Conservation (phyloP, 805 yeast species). For the Ogataea chonburiensis region DNA sequence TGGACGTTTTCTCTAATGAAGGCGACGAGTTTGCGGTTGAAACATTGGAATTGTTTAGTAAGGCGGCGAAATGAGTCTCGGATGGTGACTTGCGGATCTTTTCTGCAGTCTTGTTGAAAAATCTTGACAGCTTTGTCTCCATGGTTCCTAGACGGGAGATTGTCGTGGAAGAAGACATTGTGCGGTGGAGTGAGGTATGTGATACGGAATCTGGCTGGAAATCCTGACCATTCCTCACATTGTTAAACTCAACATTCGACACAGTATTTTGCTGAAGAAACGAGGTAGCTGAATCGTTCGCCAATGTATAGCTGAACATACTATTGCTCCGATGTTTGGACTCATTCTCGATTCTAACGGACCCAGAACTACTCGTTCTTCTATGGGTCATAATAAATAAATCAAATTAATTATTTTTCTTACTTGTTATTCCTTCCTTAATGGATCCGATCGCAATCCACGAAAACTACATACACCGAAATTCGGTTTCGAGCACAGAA, state of each 20-base stretch:
- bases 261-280: constrained; percentile 24
- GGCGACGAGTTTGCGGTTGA: constrained; percentile 9
- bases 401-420: constrained; percentile 1
- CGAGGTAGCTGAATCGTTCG: constrained; percentile 20
- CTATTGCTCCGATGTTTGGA: constrained; percentile 14
- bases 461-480: constrained; percentile 25
- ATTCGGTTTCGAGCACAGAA: constrained; percentile 5
- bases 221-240: constrained; percentile 26
- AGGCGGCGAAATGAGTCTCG: constrained; percentile 7
- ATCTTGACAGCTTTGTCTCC: constrained; percentile 26
- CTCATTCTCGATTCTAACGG: constrained; percentile 2
- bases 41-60: constrained; percentile 1
- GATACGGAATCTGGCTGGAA: constrained; percentile 3
- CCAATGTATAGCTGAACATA: constrained; percentile 13
- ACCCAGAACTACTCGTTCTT: constrained; percentile 8
- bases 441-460: constrained; percentile 25
- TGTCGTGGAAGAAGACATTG: constrained; percentile 25
- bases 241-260: constrained; percentile 36
- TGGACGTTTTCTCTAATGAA: constrained; percentile 9
- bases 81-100: constrained; percentile 24
- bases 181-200: constrained; percentile 17
- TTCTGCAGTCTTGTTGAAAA: constrained; percentile 22
- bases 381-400: constrained; percentile 4
- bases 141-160: constrained; percentile 21
- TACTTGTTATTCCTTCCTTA: constrained; percentile 5